Percentiles rank a stretch among this genome's conserved stretches.
These are phyloP conservation scores for Notholithocarpus densiflorus DNA, from an alignment of 306 rosid genomes.

Conservation along the genomic window DNA sequence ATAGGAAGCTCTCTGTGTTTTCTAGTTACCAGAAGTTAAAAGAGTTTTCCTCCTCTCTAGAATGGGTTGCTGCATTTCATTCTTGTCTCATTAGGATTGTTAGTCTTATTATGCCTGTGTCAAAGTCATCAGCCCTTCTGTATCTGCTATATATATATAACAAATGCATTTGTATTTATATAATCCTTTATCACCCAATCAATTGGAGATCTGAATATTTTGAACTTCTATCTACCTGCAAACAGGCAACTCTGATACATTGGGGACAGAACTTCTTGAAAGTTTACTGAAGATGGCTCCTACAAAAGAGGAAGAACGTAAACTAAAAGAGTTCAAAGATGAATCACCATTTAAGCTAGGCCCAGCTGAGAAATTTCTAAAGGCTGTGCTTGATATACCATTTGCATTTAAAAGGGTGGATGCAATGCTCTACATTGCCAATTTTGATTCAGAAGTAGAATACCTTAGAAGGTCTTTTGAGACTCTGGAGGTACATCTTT, in stretches of 20 bases:
- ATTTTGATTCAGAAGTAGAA: conserved; percentile 87
- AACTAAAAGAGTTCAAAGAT: conserved; percentile 66
- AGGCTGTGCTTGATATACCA: conserved; percentile 78
- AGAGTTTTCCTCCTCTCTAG: not conserved
- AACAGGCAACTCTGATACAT: conserved; percentile 67
- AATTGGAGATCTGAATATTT: not conserved
- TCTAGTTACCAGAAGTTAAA: not conserved
- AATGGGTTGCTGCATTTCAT: not conserved
- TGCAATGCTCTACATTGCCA: conserved; percentile 88
- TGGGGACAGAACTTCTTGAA: conserved; percentile 86
- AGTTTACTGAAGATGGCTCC: conserved; percentile 93
- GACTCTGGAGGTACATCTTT: conserved; percentile 62
- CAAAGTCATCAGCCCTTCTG: not conserved
- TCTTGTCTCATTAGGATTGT: not conserved
- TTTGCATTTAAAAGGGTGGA: conserved; percentile 88
- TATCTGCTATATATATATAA: not conserved
- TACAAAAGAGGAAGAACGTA: conserved; percentile 71
- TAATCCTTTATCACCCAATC: not conserved
- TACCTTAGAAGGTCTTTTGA: conserved; percentile 69
- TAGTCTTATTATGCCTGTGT: not conserved
- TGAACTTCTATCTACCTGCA: conserved; percentile 7
- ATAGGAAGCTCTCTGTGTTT: not conserved
- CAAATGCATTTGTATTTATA: not conserved
- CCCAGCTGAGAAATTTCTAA: conserved; percentile 91
- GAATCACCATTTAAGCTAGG: conserved; percentile 83